These are phyloP conservation scores for Penstemon davidsonii DNA, from an alignment of 257 asterid genomes.

Conservation along the genomic window DNA sequence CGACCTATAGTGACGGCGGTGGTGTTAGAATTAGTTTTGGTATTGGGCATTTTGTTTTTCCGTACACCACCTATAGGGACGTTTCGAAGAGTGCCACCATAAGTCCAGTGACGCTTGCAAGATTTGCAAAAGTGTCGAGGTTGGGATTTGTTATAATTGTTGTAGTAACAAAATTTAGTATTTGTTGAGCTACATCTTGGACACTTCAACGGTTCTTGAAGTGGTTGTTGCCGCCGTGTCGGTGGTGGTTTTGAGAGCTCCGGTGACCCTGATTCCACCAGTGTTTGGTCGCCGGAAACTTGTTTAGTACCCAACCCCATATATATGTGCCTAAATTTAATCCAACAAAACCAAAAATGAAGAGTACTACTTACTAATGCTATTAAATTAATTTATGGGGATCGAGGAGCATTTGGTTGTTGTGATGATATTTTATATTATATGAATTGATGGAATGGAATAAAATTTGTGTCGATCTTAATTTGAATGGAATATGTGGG, in stretches of 20 bases:
- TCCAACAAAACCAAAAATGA: constrained; percentile 7
- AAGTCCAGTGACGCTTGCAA: constrained; percentile 38
- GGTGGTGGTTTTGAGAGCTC: constrained; percentile 25
- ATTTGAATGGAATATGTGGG: no score
- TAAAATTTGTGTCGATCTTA: no score
- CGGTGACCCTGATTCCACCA: constrained; percentile 4
- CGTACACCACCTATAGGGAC: constrained; percentile 31
- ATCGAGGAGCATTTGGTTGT: no score
- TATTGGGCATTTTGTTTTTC: constrained; percentile 27
- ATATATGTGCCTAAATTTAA: background rate
- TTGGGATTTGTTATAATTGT: constrained; percentile 38
- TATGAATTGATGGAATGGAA: no score
- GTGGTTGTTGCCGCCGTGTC: constrained; percentile 19
- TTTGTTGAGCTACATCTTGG: constrained; percentile 34
- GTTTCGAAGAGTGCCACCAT: constrained; percentile 36
- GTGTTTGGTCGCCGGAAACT: constrained; percentile 24
- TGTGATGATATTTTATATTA: no score
- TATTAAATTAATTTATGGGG: no score
- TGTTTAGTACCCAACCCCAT: constrained; percentile 44
- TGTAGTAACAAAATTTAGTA: constrained; percentile 33
- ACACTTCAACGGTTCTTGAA: constrained; percentile 24
- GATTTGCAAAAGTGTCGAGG: constrained; percentile 36
- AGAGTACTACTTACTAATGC: no score
- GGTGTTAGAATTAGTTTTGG: background rate
- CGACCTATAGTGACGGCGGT: background rate